Percentiles rank a stretch among this genome's conserved stretches.
These are phyloP conservation scores for Volutella citrinella DNA, from an alignment of 2,329 filamentous ascomycete genomes.

Conservation along the genomic window DNA sequence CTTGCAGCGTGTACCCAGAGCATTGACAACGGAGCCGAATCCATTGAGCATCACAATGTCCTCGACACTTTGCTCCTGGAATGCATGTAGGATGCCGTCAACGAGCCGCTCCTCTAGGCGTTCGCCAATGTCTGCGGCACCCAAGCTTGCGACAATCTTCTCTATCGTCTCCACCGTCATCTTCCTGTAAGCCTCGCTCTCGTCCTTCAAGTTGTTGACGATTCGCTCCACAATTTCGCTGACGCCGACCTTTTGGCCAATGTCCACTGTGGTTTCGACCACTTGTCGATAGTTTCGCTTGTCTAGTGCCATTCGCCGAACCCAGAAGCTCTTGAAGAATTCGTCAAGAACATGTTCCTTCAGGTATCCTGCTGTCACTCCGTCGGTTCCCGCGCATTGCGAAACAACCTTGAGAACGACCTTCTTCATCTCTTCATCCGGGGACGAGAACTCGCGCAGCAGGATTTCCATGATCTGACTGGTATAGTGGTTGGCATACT, in stretches of 20 bases:
- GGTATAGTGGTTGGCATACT: constrained; percentile 99
- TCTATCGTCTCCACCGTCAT: constrained; percentile 99
- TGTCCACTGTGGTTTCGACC: constrained; percentile 94
- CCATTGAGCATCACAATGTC: constrained; percentile 96
- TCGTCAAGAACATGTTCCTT: constrained; percentile 94
- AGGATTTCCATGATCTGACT: constrained; percentile 99
- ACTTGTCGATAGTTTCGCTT: constrained; percentile 98
- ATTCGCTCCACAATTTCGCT: constrained; percentile 92
- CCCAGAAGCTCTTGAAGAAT: constrained; percentile 99
- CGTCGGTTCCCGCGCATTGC: constrained; percentile 90
- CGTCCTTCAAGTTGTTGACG: constrained; percentile 94
- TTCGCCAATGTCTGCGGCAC: constrained; percentile 90
- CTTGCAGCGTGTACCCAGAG: constrained; percentile 89
- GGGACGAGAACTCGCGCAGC: constrained; percentile 90
- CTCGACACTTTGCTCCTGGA: constrained; percentile 97
- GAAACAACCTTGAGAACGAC: constrained; percentile 97
- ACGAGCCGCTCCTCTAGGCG: constrained; percentile 90
- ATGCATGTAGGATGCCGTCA: constrained; percentile 91
- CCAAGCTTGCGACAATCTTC: constrained; percentile 89
- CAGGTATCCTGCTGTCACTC: constrained; percentile 90
- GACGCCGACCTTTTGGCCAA: constrained; percentile 96
- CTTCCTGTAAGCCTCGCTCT: constrained; percentile 96
- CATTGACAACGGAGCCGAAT: constrained; percentile 96
- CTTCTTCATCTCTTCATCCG: constrained; percentile 99
- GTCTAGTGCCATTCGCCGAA: constrained; percentile 92